phyloP scores from a whole-genome alignment of 306 rosid species.

The Ormosia semicastrata region DNA sequence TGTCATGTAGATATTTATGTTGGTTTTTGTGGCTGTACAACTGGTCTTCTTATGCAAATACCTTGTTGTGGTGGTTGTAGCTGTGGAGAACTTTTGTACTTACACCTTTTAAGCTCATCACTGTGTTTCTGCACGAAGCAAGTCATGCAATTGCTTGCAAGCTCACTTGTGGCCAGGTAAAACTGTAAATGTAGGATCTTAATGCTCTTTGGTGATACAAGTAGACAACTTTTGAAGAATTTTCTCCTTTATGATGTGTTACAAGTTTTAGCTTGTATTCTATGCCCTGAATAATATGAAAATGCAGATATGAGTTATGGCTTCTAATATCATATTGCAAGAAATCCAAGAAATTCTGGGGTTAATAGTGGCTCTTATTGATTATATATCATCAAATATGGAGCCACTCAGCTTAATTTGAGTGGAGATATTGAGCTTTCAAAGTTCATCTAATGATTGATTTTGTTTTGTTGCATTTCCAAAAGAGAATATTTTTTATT shows the following conservation, averaged over 20 bases:
- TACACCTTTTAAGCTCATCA: slow-evolving; percentile 95
- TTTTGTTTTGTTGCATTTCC: background rate
- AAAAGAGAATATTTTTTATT: background rate
- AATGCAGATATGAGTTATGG: background rate
- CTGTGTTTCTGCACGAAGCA: slow-evolving; percentile 90
- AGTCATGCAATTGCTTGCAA: slow-evolving; percentile 94
- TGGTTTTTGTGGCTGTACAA: background rate
- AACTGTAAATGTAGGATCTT: slow-evolving; percentile 8
- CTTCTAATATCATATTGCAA: background rate
- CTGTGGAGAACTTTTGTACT: slow-evolving; percentile 87
- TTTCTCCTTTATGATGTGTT: background rate
- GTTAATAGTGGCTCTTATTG: background rate
- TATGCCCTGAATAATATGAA: background rate
- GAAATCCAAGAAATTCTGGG: background rate
- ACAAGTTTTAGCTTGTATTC: slow-evolving; percentile 14
- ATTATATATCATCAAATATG: slow-evolving; percentile 4
- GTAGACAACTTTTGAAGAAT: background rate
- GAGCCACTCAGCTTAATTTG: background rate
- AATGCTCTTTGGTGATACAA: slow-evolving; percentile 20
- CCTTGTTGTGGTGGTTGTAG: slow-evolving; percentile 51
- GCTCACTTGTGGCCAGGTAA: slow-evolving; percentile 94
- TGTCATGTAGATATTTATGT: slow-evolving; percentile 8
- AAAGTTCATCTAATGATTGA: background rate
- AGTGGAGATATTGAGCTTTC: background rate
- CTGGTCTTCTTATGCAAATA: slow-evolving; percentile 25